Conservation (phyloP, 2,329 filamentous ascomycete species). For the Teratosphaeria nubilosa region DNA sequence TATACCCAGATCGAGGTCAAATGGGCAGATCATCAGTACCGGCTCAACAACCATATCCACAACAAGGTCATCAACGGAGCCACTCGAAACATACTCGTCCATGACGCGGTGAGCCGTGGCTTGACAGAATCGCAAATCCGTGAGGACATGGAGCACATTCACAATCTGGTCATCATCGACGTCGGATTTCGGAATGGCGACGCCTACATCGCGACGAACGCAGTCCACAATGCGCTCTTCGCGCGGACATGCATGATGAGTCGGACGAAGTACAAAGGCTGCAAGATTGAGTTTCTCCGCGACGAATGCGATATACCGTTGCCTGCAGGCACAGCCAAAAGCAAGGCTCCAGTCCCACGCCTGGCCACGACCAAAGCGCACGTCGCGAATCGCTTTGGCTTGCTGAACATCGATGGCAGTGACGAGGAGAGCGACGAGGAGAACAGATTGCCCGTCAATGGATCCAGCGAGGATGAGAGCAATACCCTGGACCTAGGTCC, state of each 20-base stretch:
- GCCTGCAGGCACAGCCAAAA: slow-evolving; percentile 19
- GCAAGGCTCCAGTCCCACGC: slow-evolving; percentile 18
- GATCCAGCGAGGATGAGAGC: slow-evolving; percentile 7
- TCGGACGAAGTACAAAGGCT: slow-evolving; percentile 56
- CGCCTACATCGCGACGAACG: slow-evolving; percentile 65
- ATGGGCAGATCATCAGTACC: slow-evolving; percentile 64
- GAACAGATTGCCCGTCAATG: slow-evolving; percentile 8
- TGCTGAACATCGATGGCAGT: slow-evolving; percentile 44
- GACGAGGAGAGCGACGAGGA: slow-evolving; percentile 12
- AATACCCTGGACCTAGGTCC: slow-evolving; percentile 4
- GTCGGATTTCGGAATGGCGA: slow-evolving; percentile 50
- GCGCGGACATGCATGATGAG: slow-evolving; percentile 69
- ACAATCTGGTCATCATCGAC: slow-evolving; percentile 62
- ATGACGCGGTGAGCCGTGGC: slow-evolving; percentile 39
- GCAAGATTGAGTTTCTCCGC: slow-evolving; percentile 57
- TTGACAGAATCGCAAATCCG: slow-evolving; percentile 56
- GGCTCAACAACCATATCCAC: slow-evolving; percentile 51
- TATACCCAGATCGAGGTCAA: slow-evolving; percentile 50
- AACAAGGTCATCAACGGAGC: slow-evolving; percentile 56
- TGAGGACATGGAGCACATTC: slow-evolving; percentile 70
- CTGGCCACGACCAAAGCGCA: slow-evolving; percentile 29
- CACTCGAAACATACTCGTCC: slow-evolving; percentile 64
- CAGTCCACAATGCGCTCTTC: slow-evolving; percentile 63
- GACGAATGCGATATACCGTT: slow-evolving; percentile 63
- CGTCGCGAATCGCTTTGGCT: slow-evolving; percentile 51